These are phyloP conservation scores for Dioszegia crocea DNA, from an alignment of 768 basidiomycete genomes.

Conservation along the genomic window DNA sequence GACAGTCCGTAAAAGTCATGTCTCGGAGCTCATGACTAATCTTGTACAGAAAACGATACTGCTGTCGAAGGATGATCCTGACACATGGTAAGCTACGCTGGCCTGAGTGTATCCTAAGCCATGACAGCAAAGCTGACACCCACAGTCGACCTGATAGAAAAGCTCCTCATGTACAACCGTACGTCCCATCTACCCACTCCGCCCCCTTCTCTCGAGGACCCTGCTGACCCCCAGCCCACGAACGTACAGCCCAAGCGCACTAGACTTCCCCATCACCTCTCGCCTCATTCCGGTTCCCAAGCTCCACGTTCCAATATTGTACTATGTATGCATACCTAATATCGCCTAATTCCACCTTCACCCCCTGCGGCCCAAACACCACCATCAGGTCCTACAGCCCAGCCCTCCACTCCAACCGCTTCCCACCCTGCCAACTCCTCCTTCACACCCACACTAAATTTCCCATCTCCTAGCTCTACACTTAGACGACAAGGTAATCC, in stretches of 20 bases:
- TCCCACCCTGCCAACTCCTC: constrained; percentile 49
- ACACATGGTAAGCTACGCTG: constrained; percentile 59
- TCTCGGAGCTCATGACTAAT: constrained; percentile 10
- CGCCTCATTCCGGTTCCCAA: constrained; percentile 1
- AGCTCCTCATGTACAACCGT: constrained; percentile 95
- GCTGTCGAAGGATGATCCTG: constrained; percentile 93
- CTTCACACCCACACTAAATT: constrained; percentile 12
- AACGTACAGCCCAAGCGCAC: neutral
- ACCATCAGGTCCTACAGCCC: constrained; percentile 19
- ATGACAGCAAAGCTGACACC: constrained; percentile 16
- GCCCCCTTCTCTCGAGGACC: neutral
- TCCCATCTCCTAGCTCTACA: constrained; percentile 8
- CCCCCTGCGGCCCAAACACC: constrained; percentile 46
- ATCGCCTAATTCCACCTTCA: constrained; percentile 43
- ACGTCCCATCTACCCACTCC: constrained; percentile 42
- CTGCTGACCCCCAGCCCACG: constrained; percentile 13
- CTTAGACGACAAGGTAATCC: constrained; percentile 38
- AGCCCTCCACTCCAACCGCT: constrained; percentile 36
- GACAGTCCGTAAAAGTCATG: neutral
- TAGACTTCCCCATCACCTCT: neutral
- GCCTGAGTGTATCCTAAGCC: neutral
- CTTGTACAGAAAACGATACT: constrained; percentile 66
- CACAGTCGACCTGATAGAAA: constrained; percentile 88
- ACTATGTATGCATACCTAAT: constrained; percentile 20
- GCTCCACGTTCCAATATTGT: neutral